Evolutionary conservation across 768 basidiomycete genomes (phyloP), one percentile per base, ranked within the genome.

Genomic region (Chlorophyllum brunneum): DNA sequence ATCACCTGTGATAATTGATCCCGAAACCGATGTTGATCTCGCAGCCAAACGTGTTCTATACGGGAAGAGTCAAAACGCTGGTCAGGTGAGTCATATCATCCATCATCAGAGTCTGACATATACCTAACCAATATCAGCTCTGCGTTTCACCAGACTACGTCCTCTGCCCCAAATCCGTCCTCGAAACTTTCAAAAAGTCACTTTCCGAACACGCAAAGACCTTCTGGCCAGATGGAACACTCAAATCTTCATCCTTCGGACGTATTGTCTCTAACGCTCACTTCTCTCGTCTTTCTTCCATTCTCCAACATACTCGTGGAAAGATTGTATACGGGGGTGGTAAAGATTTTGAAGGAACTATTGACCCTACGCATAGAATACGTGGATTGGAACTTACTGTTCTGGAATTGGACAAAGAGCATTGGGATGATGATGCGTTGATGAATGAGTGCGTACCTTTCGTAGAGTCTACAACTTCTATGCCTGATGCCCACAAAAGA

Each of bases 41-140:
- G 77, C 81, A 0, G 88, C 86, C 2, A 80, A 77, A 59, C 77
- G 87, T 6, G 75, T 86, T 29, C 65, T 87, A 23, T 85, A 79
- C 77, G 86, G 82, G 1, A 89, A 88, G 65, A 68, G 69, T 7
- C 71, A 67, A 52, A 88, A 89, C 56, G 72, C 79, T 1, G 88
- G 88, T 7, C 86, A 87, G 74, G 80, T 73, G 38, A 48, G 64
- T 44, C 1, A 20, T 34, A 2, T 13, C 18, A 8, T 5, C 3
- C 5, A 24, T 40, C 13, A 11, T 23, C 11, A 36, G 11, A n/a
- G n/a, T 6, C 13, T 13, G 22, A 36, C 43, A 6, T 8, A 11
- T 47, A 20, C 63, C 67, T 4, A 70, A 69, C 20, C 70, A 20
- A 31, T 11, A 27, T 18, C 40, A 85, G 76, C 78, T 81, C 1